These are phyloP conservation scores for Fragaria iinumae DNA, from an alignment of 306 rosid species.

Conservation along the genomic window DNA sequence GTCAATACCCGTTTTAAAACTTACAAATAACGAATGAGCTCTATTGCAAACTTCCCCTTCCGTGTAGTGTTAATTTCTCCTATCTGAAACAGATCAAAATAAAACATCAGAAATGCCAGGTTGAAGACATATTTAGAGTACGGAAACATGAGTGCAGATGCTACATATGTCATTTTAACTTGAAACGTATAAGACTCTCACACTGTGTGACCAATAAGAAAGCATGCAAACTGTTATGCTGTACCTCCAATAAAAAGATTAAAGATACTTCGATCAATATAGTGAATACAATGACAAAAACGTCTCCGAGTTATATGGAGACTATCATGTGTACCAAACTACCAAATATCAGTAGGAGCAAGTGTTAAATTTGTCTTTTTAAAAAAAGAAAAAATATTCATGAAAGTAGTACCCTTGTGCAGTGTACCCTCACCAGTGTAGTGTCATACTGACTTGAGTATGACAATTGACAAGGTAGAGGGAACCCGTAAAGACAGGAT, in stretches of 20 bases:
- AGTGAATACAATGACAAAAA: not conserved
- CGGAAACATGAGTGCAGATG: not conserved
- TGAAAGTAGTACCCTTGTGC: not conserved
- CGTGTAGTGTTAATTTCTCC: slow-evolving; percentile 81
- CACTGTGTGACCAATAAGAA: not conserved
- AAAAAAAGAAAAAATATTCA: not conserved
- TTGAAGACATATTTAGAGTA: not conserved
- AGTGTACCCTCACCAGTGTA: not conserved
- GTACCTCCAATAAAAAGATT: not conserved
- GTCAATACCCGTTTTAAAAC: not conserved
- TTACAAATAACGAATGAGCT: slow-evolving; percentile 71
- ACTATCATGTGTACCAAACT: not conserved
- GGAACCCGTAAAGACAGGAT: not conserved
- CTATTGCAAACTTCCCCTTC: slow-evolving; percentile 83
- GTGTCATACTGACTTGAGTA: not conserved
- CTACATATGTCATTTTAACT: not conserved
- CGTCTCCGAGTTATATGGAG: not conserved
- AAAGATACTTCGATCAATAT: not conserved
- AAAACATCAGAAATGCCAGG: slow-evolving; percentile 14
- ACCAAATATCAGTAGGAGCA: not conserved
- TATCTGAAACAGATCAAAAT: slow-evolving; percentile 45
- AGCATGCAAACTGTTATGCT: not conserved
- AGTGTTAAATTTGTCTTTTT: not conserved
- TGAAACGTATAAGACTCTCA: not conserved
- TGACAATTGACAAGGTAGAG: not conserved